Conservation (phyloP, 768 basidiomycete species). For the Saitozyma sp. region DNA sequence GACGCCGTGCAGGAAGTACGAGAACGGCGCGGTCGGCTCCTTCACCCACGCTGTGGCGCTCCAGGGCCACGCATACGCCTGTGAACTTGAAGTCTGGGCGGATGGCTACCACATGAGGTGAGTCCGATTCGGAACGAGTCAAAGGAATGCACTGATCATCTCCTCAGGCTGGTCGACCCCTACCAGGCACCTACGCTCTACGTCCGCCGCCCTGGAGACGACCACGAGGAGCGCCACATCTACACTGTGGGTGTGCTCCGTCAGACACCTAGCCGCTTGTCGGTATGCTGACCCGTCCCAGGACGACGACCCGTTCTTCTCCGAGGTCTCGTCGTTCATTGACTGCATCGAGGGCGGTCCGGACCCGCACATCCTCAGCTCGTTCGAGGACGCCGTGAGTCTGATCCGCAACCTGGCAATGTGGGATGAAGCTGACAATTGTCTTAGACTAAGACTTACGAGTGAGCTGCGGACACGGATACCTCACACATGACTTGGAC, state of each 20-base stretch:
- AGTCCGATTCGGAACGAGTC: background rate
- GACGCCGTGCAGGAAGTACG: conserved; percentile 66
- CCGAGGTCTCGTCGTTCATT: conserved; percentile 84
- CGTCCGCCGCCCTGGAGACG: conserved; percentile 61
- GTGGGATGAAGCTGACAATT: conserved; percentile 7
- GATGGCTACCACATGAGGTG: conserved; percentile 71
- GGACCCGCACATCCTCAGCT: conserved; percentile 76
- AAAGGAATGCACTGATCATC: conserved; percentile 14
- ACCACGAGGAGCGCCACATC: conserved; percentile 52
- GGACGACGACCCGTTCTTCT: conserved; percentile 61
- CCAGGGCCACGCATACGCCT: conserved; percentile 90
- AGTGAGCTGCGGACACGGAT: conserved; percentile 52
- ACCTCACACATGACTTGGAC: background rate
- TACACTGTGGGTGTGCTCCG: conserved; percentile 22
- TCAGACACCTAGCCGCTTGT: background rate
- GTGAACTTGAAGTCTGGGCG: conserved; percentile 89
- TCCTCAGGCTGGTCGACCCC: conserved; percentile 72
- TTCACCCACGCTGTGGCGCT: conserved; percentile 88
- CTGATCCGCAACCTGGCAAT: background rate
- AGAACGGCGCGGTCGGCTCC: conserved; percentile 87
- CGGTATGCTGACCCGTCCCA: background rate
- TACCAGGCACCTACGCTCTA: conserved; percentile 88
- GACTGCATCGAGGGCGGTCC: conserved; percentile 77
- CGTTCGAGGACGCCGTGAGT: conserved; percentile 69
- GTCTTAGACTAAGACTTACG: conserved; percentile 80